Conservation (phyloP, 2,329 filamentous ascomycete genomes). For the Lachnellula suecica region DNA sequence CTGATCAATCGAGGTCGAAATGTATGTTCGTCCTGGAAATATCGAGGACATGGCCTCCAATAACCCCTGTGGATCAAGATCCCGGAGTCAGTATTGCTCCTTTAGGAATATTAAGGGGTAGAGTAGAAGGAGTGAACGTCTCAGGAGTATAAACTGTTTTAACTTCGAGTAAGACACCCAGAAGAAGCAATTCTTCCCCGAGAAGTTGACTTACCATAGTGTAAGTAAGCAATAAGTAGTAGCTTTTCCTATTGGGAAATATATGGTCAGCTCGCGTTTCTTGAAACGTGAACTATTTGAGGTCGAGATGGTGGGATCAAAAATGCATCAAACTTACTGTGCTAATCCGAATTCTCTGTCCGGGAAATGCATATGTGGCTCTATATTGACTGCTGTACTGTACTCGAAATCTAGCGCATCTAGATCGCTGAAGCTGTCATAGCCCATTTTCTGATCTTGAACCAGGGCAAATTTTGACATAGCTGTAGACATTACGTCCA, state of each 20-base stretch:
- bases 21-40: constrained; percentile 17
- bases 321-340: constrained; percentile 8
- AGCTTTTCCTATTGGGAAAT: constrained; percentile 9
- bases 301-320: not conserved
- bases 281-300: too few species aligned
- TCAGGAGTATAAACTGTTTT: too few species aligned
- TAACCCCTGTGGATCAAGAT: too few species aligned
- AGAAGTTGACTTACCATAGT: too few species aligned
- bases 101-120: too few species aligned
- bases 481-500: constrained; percentile 15
- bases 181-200: too few species aligned
- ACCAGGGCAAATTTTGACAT: constrained; percentile 16
- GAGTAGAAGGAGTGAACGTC: too few species aligned
- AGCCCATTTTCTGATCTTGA: constrained; percentile 10
- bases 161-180: too few species aligned
- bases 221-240: constrained; percentile 19
- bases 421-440: constrained; percentile 17
- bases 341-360: constrained; percentile 12
- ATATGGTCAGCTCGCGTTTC: not conserved
- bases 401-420: constrained; percentile 19
- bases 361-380: constrained; percentile 10
- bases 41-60: constrained; percentile 13
- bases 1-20: constrained; percentile 12
- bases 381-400: constrained; percentile 11
- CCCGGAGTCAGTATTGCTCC: too few species aligned